Conservation (phyloP, 2,329 filamentous ascomycete genomes). For the Aureobasidium sp. region DNA sequence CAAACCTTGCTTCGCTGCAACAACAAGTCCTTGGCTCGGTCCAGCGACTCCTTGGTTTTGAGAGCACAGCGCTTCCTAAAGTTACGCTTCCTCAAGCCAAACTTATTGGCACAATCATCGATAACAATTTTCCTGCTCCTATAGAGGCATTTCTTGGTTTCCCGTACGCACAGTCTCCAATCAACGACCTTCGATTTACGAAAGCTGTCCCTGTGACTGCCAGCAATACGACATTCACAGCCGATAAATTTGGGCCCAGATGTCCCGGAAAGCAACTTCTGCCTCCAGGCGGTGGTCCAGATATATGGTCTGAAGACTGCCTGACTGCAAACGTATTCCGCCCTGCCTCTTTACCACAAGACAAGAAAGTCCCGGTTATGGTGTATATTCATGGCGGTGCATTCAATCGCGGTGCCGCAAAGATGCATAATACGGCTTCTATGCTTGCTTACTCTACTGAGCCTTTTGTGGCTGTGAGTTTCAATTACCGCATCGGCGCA, state of each 20-base stretch:
- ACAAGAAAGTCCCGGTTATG: conserved; percentile 44
- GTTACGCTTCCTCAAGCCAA: conserved; percentile 22
- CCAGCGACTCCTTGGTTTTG: neutral
- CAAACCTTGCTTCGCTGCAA: neutral
- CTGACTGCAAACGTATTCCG: conserved; percentile 55
- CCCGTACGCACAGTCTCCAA: conserved; percentile 23
- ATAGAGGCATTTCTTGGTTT: conserved; percentile 25
- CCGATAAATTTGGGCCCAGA: conserved; percentile 25
- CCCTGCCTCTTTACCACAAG: conserved; percentile 29
- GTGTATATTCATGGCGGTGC: conserved; percentile 58
- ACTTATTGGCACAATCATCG: conserved; percentile 21
- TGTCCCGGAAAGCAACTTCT: conserved; percentile 24
- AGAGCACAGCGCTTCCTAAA: neutral
- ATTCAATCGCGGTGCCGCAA: conserved; percentile 42
- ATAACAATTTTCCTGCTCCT: conserved; percentile 21
- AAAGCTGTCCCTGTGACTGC: conserved; percentile 36
- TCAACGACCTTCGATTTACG: conserved; percentile 21
- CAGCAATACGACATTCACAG: conserved; percentile 29
- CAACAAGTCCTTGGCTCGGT: conserved; percentile 6
- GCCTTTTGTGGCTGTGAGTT: conserved; percentile 29
- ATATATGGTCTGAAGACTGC: conserved; percentile 44
- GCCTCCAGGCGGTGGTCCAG: neutral
- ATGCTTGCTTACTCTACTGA: conserved; percentile 49
- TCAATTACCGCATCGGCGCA: conserved; percentile 49
- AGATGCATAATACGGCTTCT: conserved; percentile 55